phyloP scores from a whole-genome alignment of 768 basidiomycete genomes.

The Galerina sulciceps region DNA sequence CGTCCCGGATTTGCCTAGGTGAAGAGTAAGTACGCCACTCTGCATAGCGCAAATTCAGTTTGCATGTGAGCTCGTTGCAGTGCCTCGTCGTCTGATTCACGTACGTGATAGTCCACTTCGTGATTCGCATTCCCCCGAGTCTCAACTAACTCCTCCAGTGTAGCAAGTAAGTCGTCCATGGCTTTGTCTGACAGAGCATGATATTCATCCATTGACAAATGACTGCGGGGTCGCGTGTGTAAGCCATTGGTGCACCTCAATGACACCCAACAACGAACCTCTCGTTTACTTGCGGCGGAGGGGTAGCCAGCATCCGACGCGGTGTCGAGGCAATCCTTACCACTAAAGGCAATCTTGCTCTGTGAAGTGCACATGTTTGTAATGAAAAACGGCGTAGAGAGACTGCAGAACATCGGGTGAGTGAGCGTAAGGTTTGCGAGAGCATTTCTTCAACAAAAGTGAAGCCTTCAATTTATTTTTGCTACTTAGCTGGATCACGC shows the following conservation, averaged over 20 bases:
- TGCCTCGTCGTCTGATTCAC: conserved; percentile 22
- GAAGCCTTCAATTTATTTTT: neutral
- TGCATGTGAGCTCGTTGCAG: neutral
- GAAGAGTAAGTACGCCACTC: conserved; percentile 91
- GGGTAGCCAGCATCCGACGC: conserved; percentile 48
- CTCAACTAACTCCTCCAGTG: conserved; percentile 76
- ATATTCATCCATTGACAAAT: conserved; percentile 67
- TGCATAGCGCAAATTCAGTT: conserved; percentile 31
- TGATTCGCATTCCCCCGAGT: conserved; percentile 53
- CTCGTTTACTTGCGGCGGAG: conserved; percentile 57
- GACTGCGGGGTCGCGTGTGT: conserved; percentile 24
- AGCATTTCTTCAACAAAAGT: conserved; percentile 27
- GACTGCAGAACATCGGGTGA: conserved; percentile 26
- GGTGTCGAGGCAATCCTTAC: conserved; percentile 8
- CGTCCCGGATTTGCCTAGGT: conserved; percentile 75
- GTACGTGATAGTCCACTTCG: conserved; percentile 90
- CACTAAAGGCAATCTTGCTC: neutral
- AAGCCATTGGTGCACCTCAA: neutral
- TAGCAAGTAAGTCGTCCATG: conserved; percentile 79
- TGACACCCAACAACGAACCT: conserved; percentile 42
- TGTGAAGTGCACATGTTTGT: conserved; percentile 11
- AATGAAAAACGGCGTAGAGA: conserved; percentile 20
- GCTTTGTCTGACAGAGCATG: conserved; percentile 73
- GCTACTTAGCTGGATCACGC: too few species aligned
- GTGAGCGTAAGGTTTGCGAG: conserved; percentile 28